These are phyloP conservation scores for Candida labiduridarum DNA, from an alignment of 1,139 yeast genomes.

Conservation along the genomic window DNA sequence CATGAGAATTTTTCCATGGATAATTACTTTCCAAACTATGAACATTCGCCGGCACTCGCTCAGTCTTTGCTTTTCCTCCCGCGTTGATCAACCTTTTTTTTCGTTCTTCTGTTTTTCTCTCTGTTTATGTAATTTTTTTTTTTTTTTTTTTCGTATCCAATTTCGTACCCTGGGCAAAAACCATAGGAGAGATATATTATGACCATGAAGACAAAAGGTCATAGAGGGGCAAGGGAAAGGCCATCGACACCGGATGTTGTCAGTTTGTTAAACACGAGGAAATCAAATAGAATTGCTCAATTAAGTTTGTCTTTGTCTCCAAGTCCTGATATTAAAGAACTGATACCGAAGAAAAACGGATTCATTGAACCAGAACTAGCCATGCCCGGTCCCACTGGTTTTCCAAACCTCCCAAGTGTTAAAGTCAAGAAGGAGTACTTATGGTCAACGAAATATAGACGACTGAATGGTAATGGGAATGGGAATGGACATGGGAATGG, in stretches of 20 bases:
- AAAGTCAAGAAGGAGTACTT: constrained; percentile 55
- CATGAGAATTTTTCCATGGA: background rate
- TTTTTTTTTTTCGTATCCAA: background rate
- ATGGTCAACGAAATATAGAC: constrained; percentile 38
- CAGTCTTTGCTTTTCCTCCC: background rate
- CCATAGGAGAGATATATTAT: background rate
- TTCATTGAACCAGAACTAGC: constrained; percentile 64
- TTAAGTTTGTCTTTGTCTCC: constrained; percentile 12
- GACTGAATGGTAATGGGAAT: constrained; percentile 7
- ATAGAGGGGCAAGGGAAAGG: background rate
- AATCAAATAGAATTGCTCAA: constrained; percentile 15
- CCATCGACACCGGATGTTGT: background rate
- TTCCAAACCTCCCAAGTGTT: constrained; percentile 61
- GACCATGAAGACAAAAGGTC: constrained; percentile 1
- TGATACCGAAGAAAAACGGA: constrained; percentile 8
- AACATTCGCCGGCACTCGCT: background rate
- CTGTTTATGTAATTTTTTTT: background rate
- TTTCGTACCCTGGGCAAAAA: no score
- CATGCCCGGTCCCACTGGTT: constrained; percentile 60
- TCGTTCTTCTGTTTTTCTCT: background rate
- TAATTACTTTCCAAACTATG: background rate
- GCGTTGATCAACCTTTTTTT: background rate
- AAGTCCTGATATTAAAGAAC: constrained; percentile 15
- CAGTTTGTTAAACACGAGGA: constrained; percentile 13
- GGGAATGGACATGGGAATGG: no score